phyloP scores from a whole-genome alignment of 1,284 basidiomycete genomes.

The Exobasidium rhododendri region DNA sequence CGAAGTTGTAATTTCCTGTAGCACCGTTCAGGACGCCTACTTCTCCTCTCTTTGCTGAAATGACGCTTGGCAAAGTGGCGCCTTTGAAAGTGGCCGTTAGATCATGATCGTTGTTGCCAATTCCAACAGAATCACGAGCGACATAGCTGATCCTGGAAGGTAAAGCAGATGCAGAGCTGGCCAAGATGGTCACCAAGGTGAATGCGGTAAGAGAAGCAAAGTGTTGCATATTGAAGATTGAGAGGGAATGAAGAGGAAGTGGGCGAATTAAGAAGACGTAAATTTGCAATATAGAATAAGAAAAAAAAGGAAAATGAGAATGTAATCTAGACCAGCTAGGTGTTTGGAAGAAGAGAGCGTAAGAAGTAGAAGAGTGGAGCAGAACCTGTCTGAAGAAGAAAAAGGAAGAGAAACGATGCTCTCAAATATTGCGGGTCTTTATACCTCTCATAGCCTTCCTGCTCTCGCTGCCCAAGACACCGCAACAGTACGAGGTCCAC shows the following conservation, averaged over 20 bases:
- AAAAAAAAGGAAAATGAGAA: no score
- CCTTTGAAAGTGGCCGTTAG: neutral
- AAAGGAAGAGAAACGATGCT: no score
- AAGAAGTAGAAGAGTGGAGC: neutral
- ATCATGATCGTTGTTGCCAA: neutral
- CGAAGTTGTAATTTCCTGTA: neutral
- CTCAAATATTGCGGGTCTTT: no score
- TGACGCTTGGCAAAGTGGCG: neutral
- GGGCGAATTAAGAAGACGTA: neutral
- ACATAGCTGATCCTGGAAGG: neutral
- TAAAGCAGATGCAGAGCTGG: neutral
- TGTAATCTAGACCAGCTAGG: neutral
- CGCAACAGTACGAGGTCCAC: no score
- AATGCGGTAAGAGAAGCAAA: neutral
- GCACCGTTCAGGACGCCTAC: neutral
- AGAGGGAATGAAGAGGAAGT: neutral
- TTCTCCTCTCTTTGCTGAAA: neutral
- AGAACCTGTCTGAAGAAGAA: neutral
- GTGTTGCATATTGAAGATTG: neutral
- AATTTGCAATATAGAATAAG: neutral
- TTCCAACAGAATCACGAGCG: neutral
- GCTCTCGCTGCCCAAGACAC: no score
- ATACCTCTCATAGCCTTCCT: no score
- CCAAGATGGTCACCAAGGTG: neutral
- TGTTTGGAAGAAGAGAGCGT: neutral